These are phyloP conservation scores for Pseudozyma sp. DNA, from an alignment of 1,284 basidiomycete species.

Conservation along the genomic window DNA sequence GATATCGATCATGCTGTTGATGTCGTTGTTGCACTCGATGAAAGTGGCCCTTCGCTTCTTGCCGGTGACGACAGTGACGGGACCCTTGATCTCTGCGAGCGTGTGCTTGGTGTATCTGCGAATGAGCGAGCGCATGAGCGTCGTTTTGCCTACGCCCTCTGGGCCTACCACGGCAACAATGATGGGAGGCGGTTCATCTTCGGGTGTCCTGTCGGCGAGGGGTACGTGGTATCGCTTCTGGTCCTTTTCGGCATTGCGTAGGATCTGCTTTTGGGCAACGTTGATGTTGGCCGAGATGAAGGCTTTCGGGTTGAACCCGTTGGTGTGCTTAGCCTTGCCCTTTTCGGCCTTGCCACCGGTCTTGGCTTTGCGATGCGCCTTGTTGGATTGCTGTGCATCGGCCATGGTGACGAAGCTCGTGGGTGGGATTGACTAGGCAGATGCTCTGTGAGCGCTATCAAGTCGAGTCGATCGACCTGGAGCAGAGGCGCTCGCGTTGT, in stretches of 20 bases:
- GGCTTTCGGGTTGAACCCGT: constrained; percentile 89
- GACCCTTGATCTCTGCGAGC: constrained; percentile 87
- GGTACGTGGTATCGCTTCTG: constrained; percentile 96
- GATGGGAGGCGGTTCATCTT: constrained; percentile 90
- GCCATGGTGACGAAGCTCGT: constrained; percentile 34
- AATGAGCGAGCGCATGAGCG: constrained; percentile 90
- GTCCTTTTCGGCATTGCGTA: constrained; percentile 90
- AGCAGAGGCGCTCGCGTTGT: no score
- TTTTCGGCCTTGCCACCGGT: constrained; percentile 63
- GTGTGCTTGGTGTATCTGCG: constrained; percentile 95
- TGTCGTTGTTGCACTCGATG: constrained; percentile 96
- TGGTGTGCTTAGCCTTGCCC: constrained; percentile 57
- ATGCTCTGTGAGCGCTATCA: neutral
- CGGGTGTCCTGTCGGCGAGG: constrained; percentile 86
- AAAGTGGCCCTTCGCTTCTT: constrained; percentile 94
- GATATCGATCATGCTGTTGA: constrained; percentile 98
- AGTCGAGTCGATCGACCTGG: neutral
- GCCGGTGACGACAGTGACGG: constrained; percentile 90
- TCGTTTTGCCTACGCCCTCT: constrained; percentile 94
- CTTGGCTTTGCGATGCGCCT: constrained; percentile 60
- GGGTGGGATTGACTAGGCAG: neutral
- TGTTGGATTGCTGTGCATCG: constrained; percentile 61
- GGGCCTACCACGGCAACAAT: constrained; percentile 97
- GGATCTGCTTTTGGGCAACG: constrained; percentile 79
- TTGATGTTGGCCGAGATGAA: constrained; percentile 78